A percentile compares a stretch with the other conserved stretches of the same genome.
Evolutionary conservation across 2,329 filamentous ascomycete genomes (phyloP).

Genomic region (Paecilomyces sp.): DNA sequence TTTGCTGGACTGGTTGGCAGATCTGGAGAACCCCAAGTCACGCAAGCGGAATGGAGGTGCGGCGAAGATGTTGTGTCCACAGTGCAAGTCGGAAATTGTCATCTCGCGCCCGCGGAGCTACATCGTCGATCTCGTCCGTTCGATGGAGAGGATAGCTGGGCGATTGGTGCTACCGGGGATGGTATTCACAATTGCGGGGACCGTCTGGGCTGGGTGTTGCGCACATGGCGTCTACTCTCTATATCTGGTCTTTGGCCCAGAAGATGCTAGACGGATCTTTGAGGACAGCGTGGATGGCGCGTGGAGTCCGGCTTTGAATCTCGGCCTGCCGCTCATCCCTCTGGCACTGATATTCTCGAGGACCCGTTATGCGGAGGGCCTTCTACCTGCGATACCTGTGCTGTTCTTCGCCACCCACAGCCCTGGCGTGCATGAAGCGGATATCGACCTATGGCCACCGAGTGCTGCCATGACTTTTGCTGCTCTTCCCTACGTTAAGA

Average conservation of each 20-base stretch:
- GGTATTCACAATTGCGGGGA: constrained; percentile 43
- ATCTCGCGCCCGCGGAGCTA: constrained; percentile 68
- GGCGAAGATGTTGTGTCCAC: constrained; percentile 71
- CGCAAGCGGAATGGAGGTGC: constrained; percentile 41
- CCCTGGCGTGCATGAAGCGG: constrained; percentile 34
- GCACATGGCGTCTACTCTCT: constrained; percentile 57
- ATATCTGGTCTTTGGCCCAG: constrained; percentile 57
- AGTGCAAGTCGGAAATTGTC: constrained; percentile 77
- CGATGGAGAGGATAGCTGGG: constrained; percentile 50
- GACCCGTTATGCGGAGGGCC: constrained; percentile 55
- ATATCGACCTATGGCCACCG: constrained; percentile 58
- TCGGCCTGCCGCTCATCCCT: constrained; percentile 62
- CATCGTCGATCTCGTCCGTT: constrained; percentile 60
- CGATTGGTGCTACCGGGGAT: constrained; percentile 59
- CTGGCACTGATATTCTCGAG: constrained; percentile 61
- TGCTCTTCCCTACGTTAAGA: constrained; percentile 58
- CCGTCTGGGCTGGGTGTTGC: constrained; percentile 45
- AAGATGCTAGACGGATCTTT: constrained; percentile 53
- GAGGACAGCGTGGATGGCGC: constrained; percentile 27
- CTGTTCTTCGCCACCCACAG: constrained; percentile 45
- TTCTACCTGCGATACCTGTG: constrained; percentile 57
- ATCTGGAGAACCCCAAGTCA: constrained; percentile 62
- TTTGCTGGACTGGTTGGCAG: constrained; percentile 87
- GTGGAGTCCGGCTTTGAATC: constrained; percentile 45
- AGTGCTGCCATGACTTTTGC: constrained; percentile 60